Conservation (phyloP, 208 protist genomes). For the Trypanosoma melophagium region DNA sequence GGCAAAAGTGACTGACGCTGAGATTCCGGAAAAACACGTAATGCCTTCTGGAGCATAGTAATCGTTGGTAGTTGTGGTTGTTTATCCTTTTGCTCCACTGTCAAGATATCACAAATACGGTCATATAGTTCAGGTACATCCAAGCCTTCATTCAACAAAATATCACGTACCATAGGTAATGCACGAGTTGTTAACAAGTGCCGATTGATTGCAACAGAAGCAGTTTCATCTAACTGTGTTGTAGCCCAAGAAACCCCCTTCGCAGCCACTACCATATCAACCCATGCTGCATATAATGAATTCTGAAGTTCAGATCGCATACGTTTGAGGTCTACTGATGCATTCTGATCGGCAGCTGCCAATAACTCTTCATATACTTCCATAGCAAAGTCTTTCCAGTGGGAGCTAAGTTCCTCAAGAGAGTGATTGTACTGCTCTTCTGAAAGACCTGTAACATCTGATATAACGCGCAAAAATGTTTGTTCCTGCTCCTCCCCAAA, state of each 20-base stretch:
- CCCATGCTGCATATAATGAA: slow-evolving; percentile 42
- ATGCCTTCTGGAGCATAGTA: slow-evolving; percentile 37
- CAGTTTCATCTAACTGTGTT: slow-evolving; percentile 45
- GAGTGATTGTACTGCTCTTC: slow-evolving; percentile 17
- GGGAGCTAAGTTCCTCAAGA: slow-evolving; percentile 37
- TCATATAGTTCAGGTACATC: slow-evolving; percentile 42
- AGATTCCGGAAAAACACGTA: slow-evolving; percentile 43
- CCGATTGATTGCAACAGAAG: slow-evolving; percentile 33
- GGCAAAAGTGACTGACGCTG: slow-evolving; percentile 39
- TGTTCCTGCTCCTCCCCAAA: slow-evolving; percentile 26
- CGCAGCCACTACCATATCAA: slow-evolving; percentile 37
- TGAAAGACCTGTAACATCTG: slow-evolving; percentile 27
- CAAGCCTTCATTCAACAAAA: slow-evolving; percentile 67
- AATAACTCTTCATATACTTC: slow-evolving; percentile 36
- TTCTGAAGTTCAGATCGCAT: slow-evolving; percentile 40
- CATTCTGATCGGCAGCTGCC: slow-evolving; percentile 29
- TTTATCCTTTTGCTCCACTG: background rate
- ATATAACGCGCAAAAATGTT: slow-evolving; percentile 20
- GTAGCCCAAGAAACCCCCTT: slow-evolving; percentile 60
- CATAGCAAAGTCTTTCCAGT: slow-evolving; percentile 37
- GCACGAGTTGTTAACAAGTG: slow-evolving; percentile 44
- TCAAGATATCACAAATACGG: slow-evolving; percentile 25
- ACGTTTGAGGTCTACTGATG: slow-evolving; percentile 45
- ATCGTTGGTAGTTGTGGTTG: slow-evolving; percentile 6
- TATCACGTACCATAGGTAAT: slow-evolving; percentile 35